Evolutionary conservation across 345 rosid genomes (phyloP).

Genomic region (Eutrema yunnanense): DNA sequence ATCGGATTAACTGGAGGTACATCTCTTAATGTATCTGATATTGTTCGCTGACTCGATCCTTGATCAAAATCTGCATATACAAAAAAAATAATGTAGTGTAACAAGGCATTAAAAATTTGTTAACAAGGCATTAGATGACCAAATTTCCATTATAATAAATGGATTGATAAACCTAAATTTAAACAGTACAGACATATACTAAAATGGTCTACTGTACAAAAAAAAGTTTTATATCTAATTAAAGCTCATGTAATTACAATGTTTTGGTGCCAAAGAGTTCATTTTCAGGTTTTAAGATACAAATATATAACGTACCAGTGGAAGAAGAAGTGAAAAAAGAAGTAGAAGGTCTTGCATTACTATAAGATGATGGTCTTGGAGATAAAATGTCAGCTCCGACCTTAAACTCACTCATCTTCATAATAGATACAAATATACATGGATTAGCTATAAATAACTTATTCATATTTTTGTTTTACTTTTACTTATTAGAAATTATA

Average conservation of each 20-base stretch:
- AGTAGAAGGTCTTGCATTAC: slow-evolving; percentile 49
- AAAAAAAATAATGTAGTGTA: not conserved
- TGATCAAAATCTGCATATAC: slow-evolving; percentile 25
- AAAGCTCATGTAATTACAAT: no score
- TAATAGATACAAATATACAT: not conserved
- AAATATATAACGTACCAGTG: slow-evolving; percentile 40
- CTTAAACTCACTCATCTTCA: slow-evolving; percentile 87
- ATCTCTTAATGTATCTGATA: slow-evolving; percentile 19
- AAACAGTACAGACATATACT: not conserved
- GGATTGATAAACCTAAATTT: not conserved
- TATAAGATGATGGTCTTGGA: slow-evolving; percentile 40
- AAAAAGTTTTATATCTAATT: no score
- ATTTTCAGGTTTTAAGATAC: not conserved
- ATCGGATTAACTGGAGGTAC: not conserved
- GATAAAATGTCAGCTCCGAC: slow-evolving; percentile 60
- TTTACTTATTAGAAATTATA: not conserved
- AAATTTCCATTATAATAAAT: not conserved
- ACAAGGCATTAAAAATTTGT: not conserved
- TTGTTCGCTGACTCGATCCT: slow-evolving; percentile 17
- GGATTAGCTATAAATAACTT: not conserved
- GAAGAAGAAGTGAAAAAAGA: slow-evolving; percentile 64
- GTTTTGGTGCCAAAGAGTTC: not conserved
- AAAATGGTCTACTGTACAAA: not conserved
- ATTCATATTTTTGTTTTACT: not conserved
- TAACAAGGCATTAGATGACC: not conserved